Evolutionary conservation across 441 rosid species (phyloP), one percentile per base, ranked within the genome.

Genomic region (Croton laevigatus): DNA sequence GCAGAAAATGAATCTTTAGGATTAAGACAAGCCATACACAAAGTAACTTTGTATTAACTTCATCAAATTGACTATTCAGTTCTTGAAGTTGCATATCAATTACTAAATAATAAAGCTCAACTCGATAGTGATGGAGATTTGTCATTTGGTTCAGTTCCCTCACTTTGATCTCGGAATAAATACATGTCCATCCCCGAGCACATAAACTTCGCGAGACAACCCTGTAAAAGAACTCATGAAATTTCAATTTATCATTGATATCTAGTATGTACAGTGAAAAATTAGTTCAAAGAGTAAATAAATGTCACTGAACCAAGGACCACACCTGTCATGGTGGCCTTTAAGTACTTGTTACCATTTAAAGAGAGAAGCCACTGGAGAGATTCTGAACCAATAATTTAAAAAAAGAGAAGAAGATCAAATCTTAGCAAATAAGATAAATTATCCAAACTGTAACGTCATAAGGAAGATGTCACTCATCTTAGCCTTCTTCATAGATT

Each of bases 281-380:
- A 51, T 44, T 17, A 66, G 54, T 59, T n/a, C 16, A 61, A 34
- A 52, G 53, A 22, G 45, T 17, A 65, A 58, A 8, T 10, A 60
- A 20, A 58, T 64, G 19, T 9, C 6, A 57, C 34, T 45, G 16
- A 23, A 66, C 37, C 22, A 80, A 17, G 70, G 59, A 65, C 65
- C 27, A 78, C 70, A 91, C 97, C 98, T 94, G 89, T 90, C 98
- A 71, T 94, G 98, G 72, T 94, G 98, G 76, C 98, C 98, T 81
- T 86, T 94, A 80, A 82, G 83, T 94, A 94, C 82, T 94, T 94
- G 78, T 91, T 91, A 81, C 91, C 97, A 48, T 90, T 93, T 90
- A 94, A 81, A 0, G 97, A 91, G 76, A 94, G 91, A 78, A 91
- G 97, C 66, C 97, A 81, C 69, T n/a, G n/a, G n/a, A 94, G 80